These are phyloP conservation scores for Haberlea rhodopensis DNA, from an alignment of 257 asterid species.

Conservation along the genomic window DNA sequence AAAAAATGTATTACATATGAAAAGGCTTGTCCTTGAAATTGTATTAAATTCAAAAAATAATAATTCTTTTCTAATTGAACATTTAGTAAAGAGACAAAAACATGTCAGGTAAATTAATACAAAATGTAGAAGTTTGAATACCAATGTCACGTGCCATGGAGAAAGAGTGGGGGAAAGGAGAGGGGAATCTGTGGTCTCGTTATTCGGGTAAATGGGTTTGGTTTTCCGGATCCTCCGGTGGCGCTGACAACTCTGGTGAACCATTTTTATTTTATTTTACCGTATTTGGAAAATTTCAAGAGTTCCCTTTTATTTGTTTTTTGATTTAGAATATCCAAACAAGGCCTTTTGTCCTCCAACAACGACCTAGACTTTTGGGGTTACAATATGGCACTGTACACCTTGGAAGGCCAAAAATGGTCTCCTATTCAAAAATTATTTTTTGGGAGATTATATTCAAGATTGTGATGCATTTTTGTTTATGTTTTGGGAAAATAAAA, in stretches of 20 bases:
- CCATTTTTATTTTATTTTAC: conserved; percentile 3
- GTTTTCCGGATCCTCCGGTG: conserved; percentile 53
- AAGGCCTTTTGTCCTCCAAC: neutral
- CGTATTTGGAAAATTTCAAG: conserved; percentile 8
- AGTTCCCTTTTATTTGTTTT: neutral
- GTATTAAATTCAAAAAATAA: no score
- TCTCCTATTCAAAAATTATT: no score
- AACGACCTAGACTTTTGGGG: no score
- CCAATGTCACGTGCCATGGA: conserved; percentile 15
- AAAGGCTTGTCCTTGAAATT: no score
- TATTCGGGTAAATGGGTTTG: conserved; percentile 40
- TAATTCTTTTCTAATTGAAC: no score
- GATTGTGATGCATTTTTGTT: no score
- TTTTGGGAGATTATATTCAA: no score
- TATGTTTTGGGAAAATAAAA: no score
- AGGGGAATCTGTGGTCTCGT: conserved; percentile 16
- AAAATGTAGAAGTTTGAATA: neutral
- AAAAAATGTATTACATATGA: no score
- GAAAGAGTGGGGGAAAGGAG: neutral
- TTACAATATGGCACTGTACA: no score
- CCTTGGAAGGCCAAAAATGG: no score
- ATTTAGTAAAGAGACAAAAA: neutral
- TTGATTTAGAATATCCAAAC: neutral
- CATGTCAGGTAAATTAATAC: neutral
- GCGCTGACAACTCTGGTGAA: conserved; percentile 48